phyloP scores from a whole-genome alignment of 139 green algal genomes.

The Axilococcus clingmanii region DNA sequence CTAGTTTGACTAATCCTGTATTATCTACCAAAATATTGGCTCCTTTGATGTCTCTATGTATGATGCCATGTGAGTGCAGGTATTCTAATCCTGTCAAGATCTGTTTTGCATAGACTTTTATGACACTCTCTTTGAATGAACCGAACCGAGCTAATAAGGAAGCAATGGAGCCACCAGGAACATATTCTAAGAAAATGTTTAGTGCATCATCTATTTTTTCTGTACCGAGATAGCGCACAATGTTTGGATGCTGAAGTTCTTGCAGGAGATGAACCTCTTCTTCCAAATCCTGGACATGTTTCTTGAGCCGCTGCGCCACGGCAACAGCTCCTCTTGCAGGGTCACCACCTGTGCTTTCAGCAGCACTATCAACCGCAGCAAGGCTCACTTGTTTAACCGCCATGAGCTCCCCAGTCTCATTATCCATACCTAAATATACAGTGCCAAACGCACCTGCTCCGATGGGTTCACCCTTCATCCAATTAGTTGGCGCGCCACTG shows the following conservation, averaged over 20 bases:
- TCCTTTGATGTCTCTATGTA: slow-evolving; percentile 94
- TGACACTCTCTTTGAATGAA: slow-evolving; percentile 48
- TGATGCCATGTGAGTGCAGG: slow-evolving; percentile 78
- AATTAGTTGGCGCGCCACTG: slow-evolving; percentile 61
- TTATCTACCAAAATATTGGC: slow-evolving; percentile 94
- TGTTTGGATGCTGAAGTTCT: slow-evolving; percentile 78
- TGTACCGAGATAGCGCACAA: slow-evolving; percentile 90
- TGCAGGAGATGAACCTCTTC: slow-evolving; percentile 75
- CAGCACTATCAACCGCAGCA: not conserved
- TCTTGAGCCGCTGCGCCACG: slow-evolving; percentile 28
- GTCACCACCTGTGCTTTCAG: too few species aligned
- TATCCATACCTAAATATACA: slow-evolving; percentile 83
- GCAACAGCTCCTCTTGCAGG: slow-evolving; percentile 15
- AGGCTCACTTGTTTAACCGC: slow-evolving; percentile 86
- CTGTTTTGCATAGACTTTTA: slow-evolving; percentile 60
- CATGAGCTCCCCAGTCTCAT: slow-evolving; percentile 85
- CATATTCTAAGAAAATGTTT: slow-evolving; percentile 98
- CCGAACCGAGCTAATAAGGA: slow-evolving; percentile 80
- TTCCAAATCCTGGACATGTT: slow-evolving; percentile 70
- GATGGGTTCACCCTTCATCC: slow-evolving; percentile 79
- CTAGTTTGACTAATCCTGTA: slow-evolving; percentile 82
- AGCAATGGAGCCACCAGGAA: slow-evolving; percentile 86
- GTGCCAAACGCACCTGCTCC: slow-evolving; percentile 84
- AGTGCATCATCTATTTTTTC: slow-evolving; percentile 55
- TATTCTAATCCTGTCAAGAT: slow-evolving; percentile 83